A percentile compares a stretch with the other conserved stretches of the same genome.
phyloP scores from a whole-genome alignment of 2,329 filamentous ascomycete species.

The Corinectria fuckeliana region DNA sequence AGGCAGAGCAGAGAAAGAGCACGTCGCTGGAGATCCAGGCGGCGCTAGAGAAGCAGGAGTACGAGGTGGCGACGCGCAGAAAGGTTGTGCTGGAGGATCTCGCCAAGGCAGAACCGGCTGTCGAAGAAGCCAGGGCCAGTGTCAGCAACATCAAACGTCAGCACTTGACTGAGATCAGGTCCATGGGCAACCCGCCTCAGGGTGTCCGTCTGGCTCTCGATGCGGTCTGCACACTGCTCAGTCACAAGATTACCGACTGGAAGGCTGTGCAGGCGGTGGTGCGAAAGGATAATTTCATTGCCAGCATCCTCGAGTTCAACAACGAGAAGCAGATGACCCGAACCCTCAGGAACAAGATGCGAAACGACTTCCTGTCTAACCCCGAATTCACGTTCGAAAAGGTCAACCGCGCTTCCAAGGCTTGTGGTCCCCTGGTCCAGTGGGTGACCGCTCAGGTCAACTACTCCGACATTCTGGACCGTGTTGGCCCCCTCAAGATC shows the following conservation, averaged over 20 bases:
- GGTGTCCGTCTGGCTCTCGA: slow-evolving; percentile 93
- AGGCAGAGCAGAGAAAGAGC: slow-evolving; percentile 89
- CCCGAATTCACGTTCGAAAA: slow-evolving; percentile 96
- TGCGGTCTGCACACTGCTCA: slow-evolving; percentile 93
- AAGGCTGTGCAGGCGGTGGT: slow-evolving; percentile 89
- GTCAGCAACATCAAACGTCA: slow-evolving; percentile 99
- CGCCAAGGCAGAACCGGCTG: slow-evolving; percentile 89
- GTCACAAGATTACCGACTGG: slow-evolving; percentile 90
- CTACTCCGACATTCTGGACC: slow-evolving; percentile 96
- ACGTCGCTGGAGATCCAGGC: slow-evolving; percentile 88
- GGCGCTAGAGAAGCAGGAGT: slow-evolving; percentile 86
- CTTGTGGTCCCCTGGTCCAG: slow-evolving; percentile 94
- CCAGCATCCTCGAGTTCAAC: slow-evolving; percentile 96
- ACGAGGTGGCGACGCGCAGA: slow-evolving; percentile 81
- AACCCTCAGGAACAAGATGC: slow-evolving; percentile 83
- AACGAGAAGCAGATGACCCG: slow-evolving; percentile 96
- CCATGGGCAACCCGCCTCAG: slow-evolving; percentile 90
- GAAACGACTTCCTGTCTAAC: slow-evolving; percentile 88
- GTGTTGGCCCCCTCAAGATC: slow-evolving; percentile 88
- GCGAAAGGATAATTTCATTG: slow-evolving; percentile 94
- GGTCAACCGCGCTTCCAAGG: slow-evolving; percentile 95
- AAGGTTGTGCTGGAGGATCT: slow-evolving; percentile 88
- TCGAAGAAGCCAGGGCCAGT: slow-evolving; percentile 90
- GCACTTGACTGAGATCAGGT: slow-evolving; percentile 95
- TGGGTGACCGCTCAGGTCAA: slow-evolving; percentile 97